A percentile compares a stretch with the other conserved stretches of the same genome.
These are phyloP conservation scores for Aspergillus versicolor DNA, from an alignment of 2,329 filamentous ascomycete species.

Conservation along the genomic window DNA sequence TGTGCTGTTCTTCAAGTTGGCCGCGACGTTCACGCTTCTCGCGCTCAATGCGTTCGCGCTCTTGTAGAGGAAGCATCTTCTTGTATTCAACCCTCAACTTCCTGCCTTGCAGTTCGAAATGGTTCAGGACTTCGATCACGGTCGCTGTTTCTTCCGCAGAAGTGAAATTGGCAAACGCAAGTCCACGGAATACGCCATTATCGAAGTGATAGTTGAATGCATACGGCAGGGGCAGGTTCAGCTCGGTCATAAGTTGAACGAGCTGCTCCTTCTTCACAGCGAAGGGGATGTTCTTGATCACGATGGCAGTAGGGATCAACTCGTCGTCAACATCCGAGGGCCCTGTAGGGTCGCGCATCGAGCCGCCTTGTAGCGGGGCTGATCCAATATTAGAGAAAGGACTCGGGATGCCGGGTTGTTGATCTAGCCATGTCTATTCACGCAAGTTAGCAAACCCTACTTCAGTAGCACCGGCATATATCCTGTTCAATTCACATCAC, in stretches of 20 bases:
- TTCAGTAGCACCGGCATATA: neutral
- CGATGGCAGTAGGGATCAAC: slow-evolving; percentile 95
- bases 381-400: slow-evolving; percentile 48
- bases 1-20: slow-evolving; percentile 95
- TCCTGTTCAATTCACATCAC: slow-evolving; percentile 34
- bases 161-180: slow-evolving; percentile 98
- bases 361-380: slow-evolving; percentile 40
- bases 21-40: slow-evolving; percentile 96
- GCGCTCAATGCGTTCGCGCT: slow-evolving; percentile 91
- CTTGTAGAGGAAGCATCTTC: slow-evolving; percentile 95
- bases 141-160: slow-evolving; percentile 88
- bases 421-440: slow-evolving; percentile 62
- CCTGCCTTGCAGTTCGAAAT: slow-evolving; percentile 89
- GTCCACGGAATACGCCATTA: slow-evolving; percentile 90
- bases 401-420: slow-evolving; percentile 49
- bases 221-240: slow-evolving; percentile 91
- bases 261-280: slow-evolving; percentile 96
- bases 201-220: slow-evolving; percentile 99
- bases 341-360: slow-evolving; percentile 42
- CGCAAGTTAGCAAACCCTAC: neutral
- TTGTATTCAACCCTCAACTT: slow-evolving; percentile 98
- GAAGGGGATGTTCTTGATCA: slow-evolving; percentile 99
- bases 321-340: slow-evolving; percentile 63
- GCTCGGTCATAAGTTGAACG: slow-evolving; percentile 87
- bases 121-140: slow-evolving; percentile 92